Evolutionary conservation across 1,139 yeast genomes (phyloP).

Genomic region (Suhomyces panamericanus): DNA sequence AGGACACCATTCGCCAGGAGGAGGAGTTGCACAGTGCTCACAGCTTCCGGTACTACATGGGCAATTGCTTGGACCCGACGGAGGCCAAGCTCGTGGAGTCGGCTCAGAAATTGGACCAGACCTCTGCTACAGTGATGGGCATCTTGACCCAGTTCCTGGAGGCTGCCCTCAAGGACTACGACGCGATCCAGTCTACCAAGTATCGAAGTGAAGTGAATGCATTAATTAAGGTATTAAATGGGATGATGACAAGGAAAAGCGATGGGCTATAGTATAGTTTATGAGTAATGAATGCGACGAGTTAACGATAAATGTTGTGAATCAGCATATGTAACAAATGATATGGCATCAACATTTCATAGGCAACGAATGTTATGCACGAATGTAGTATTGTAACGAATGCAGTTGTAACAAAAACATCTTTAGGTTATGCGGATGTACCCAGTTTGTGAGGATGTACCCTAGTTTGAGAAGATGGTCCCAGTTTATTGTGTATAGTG

Average conservation of each 20-base stretch:
- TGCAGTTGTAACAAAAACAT: no score
- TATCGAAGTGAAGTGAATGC: conserved; percentile 24
- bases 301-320: no score
- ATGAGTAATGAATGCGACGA: conserved; percentile 3
- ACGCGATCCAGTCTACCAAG: conserved; percentile 13
- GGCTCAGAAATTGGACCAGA: conserved; percentile 9
- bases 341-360: no score
- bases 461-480: no score
- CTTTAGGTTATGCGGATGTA: no score
- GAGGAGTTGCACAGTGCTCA: conserved; percentile 11
- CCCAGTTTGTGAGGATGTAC: no score
- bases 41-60: conserved; percentile 12
- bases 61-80: conserved; percentile 14
- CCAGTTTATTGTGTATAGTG: no score
- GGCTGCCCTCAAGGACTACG: conserved; percentile 4
- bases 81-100: conserved; percentile 12
- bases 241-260: conserved; percentile 3
- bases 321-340: no score
- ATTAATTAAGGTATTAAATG: conserved; percentile 25
- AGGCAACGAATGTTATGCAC: no score
- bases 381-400: no score
- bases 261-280: not conserved
- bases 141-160: conserved; percentile 10
- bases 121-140: conserved; percentile 11
- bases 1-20: conserved; percentile 19